Evolutionary conservation across 1,139 yeast genomes (phyloP).

Genomic region (Martiniozyma asiatica): DNA sequence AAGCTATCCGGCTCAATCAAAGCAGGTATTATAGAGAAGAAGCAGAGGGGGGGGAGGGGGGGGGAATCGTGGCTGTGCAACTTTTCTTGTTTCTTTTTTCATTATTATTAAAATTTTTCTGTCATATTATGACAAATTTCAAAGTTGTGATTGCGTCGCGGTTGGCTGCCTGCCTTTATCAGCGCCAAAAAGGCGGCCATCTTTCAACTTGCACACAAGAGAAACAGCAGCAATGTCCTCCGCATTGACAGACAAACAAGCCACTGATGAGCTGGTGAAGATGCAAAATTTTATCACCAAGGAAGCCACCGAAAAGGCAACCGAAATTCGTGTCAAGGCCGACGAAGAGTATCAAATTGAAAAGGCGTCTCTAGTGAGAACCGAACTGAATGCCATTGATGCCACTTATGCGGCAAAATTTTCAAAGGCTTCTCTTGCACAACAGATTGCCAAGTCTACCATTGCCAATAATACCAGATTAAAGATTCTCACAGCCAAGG

Average conservation of each 20-base stretch:
- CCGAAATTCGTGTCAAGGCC: slow-evolving; percentile 88
- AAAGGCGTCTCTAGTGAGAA: slow-evolving; percentile 86
- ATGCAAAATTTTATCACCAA: slow-evolving; percentile 98
- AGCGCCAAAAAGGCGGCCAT: slow-evolving; percentile 1
- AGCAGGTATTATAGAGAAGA: too few relatives aligned
- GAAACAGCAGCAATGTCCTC: slow-evolving; percentile 16
- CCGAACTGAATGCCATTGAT: slow-evolving; percentile 86
- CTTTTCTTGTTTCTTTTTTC: too few relatives aligned
- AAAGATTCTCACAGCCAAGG: slow-evolving; percentile 78
- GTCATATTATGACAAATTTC: too few relatives aligned
- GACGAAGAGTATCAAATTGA: slow-evolving; percentile 98
- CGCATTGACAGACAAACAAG: slow-evolving; percentile 42
- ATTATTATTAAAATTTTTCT: too few relatives aligned
- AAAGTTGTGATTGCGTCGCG: too few relatives aligned
- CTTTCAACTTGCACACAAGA: neutral
- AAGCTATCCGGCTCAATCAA: too few relatives aligned
- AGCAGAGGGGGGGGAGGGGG: too few relatives aligned
- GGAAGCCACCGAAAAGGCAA: slow-evolving; percentile 98
- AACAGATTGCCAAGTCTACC: slow-evolving; percentile 91
- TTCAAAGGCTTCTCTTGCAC: slow-evolving; percentile 85
- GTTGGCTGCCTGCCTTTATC: too few relatives aligned
- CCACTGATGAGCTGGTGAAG: slow-evolving; percentile 87
- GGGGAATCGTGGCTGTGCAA: too few relatives aligned
- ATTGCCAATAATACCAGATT: slow-evolving; percentile 91
- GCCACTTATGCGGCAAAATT: slow-evolving; percentile 66